These are phyloP conservation scores for Candida albicans DNA, from an alignment of 1,139 yeast species.

Conservation along the genomic window DNA sequence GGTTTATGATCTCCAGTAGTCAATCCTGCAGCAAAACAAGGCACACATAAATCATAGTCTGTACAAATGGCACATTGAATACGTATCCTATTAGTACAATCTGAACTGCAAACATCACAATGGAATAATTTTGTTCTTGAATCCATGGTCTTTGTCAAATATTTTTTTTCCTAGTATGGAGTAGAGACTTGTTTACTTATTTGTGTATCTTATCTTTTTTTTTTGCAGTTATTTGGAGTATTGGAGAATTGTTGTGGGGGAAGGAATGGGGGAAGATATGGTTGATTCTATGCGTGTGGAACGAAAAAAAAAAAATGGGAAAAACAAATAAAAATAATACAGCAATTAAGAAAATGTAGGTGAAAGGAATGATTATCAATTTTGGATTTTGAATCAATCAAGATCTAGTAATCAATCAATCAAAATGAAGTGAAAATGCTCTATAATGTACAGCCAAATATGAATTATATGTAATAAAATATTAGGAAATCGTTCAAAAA, in stretches of 20 bases:
- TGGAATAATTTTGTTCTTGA: constrained; percentile 60
- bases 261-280: neutral
- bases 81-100: constrained; percentile 88
- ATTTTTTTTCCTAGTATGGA: neutral
- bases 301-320: neutral
- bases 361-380: neutral
- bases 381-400: constrained; percentile 12
- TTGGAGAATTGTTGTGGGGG: neutral
- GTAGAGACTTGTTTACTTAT: neutral
- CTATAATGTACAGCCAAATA: constrained; percentile 7
- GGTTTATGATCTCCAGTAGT: constrained; percentile 87
- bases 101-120: constrained; percentile 94
- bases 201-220: constrained; percentile 1
- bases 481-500: neutral
- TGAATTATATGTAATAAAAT: neutral
- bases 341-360: neutral
- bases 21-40: constrained; percentile 87
- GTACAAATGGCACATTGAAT: constrained; percentile 89
- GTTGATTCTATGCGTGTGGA: neutral
- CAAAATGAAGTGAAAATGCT: constrained; percentile 16
- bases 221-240: constrained; percentile 9
- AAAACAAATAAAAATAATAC: neutral
- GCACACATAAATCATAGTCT: constrained; percentile 94
- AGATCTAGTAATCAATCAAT: constrained; percentile 15
- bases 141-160: constrained; percentile 20